Evolutionary conservation across 331 rosid genomes (phyloP), one percentile per base, ranked within the genome.

Genomic region (Malus hybrid): DNA sequence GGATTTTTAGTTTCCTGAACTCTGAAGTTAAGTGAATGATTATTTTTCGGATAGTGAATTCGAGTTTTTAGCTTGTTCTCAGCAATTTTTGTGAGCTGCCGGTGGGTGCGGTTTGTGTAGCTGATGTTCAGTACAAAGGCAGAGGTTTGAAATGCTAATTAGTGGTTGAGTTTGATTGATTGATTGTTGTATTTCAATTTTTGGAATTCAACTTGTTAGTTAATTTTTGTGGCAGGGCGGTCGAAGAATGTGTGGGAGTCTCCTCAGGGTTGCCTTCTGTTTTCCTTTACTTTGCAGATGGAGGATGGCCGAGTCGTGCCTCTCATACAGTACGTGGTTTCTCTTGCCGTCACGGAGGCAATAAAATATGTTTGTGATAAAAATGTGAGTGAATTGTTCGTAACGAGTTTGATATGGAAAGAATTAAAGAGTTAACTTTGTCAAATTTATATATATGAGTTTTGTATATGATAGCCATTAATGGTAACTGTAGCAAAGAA

Each of bases 171-270:
- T 31, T 54, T 65, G 77, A 70, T 67, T 82, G 28, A 31, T 2
- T 48, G 34, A 5, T 39, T 12, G 22, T 19, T 55, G n/a, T 24
- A 8, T 75, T 52, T 54, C 61, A 36, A 16, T 65, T n/a, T 4
- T 36, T 24, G 46, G 70, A 10, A 50, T 42, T 71, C 4, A 34
- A 22, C 5, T 57, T 34, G 6, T 39, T 33, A 62, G 33, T 44
- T 12, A 22, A 57, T 79, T 10, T 73, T 65, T 72, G 73, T 68
- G 32, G 75, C 83, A 90, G 99, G 99, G 68, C 90, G 97, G 74
- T 87, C 97, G 1, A 92, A 90, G 89, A 95, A 95, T 87, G 79
- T 80, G 69, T 95, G 97, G 97, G 93, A 92, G 64, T 95, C 99
- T 75, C 96, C 96, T 7, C 79, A 75, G 68, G 99, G 97, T 46